Evolutionary conservation across 257 asterid species (phyloP), one percentile per base, ranked within the genome.

Genomic region (Galeopsis tetrahit): DNA sequence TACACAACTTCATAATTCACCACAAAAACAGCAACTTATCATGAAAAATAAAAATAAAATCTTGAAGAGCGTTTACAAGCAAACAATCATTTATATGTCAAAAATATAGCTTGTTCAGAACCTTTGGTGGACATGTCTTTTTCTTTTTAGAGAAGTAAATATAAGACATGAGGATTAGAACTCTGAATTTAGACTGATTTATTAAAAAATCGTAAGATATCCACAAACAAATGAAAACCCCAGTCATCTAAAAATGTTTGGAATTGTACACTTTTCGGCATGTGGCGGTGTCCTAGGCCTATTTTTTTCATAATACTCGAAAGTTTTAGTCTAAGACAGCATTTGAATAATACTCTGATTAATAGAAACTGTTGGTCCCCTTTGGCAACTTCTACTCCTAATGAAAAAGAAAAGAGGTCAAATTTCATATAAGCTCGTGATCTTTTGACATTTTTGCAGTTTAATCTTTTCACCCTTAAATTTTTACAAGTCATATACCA

Each of bases 21-120:
- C 3, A 56, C 13, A 64, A 66, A 40, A 65, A 70, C 8, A 7
- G 43, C 42, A 63, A 39, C 73, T 65, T 63, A 33, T 53, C 14
- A 70, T 11, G 63, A 69, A 69, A 71, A 53, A 35, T 31, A 28
- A 48, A 42, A 62, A 32, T n/a, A 33, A 32, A 33, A 38, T 4
- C 10, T 31, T 63, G 63, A 70, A 9, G n/a, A 14, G 38, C 10
- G 49, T 51, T 31, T 10, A 57, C 57, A 63, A 42, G 66, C 38
- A 36, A 7, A 1, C 7, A 61, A 36, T 38, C 10, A 32, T 3
- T n/a, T 53, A 13, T 36, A 21, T 10, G 14, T 60, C 40, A 44
- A 71, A 5, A 31, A 42, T 48, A 9, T n/a, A 46, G 11, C 72
- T 51, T 66, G 21, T 14, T 66, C 42, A n/a, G 36, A 49, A 66